Conservation (phyloP, 495 filamentous ascomycete genomes). For the Penicillium flavigenum region DNA sequence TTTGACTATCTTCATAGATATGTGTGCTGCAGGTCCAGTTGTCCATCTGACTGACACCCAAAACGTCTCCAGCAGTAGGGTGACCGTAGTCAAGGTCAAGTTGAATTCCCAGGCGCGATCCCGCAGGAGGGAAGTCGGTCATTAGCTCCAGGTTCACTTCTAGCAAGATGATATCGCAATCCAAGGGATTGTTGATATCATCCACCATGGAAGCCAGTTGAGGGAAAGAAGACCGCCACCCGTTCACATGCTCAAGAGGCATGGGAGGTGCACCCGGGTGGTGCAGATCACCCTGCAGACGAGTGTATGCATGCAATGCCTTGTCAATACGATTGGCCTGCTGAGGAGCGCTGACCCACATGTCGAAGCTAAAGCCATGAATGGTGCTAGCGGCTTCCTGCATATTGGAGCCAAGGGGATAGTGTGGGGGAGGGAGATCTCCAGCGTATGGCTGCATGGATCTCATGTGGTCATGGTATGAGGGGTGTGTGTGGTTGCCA, state of each 20-base stretch:
- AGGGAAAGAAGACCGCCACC: slow-evolving; percentile 51
- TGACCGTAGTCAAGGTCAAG: slow-evolving; percentile 46
- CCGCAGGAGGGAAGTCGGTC: slow-evolving; percentile 42
- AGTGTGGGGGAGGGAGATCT: slow-evolving; percentile 41
- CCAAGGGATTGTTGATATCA: slow-evolving; percentile 34
- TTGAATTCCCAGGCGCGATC: slow-evolving; percentile 45
- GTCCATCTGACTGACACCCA: slow-evolving; percentile 43
- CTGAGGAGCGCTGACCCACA: slow-evolving; percentile 50
- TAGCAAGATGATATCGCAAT: slow-evolving; percentile 51
- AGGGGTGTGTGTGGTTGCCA: slow-evolving; percentile 25
- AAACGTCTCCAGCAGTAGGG: slow-evolving; percentile 36
- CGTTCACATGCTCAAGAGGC: slow-evolving; percentile 41
- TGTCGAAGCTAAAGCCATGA: slow-evolving; percentile 49
- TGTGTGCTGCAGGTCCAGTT: slow-evolving; percentile 50
- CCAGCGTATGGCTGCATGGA: slow-evolving; percentile 37
- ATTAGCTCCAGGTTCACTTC: slow-evolving; percentile 51
- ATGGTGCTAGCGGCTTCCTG: slow-evolving; percentile 38
- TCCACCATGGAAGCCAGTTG: slow-evolving; percentile 40
- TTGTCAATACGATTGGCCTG: slow-evolving; percentile 44
- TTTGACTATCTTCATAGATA: slow-evolving; percentile 45
- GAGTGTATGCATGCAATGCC: slow-evolving; percentile 51
- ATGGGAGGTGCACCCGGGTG: slow-evolving; percentile 39
- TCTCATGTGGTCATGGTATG: slow-evolving; percentile 39
- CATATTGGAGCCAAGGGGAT: slow-evolving; percentile 38
- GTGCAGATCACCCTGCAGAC: slow-evolving; percentile 44